These are phyloP conservation scores for Cladosporium cucumerinum DNA, from an alignment of 2,329 filamentous ascomycete species.

Conservation along the genomic window DNA sequence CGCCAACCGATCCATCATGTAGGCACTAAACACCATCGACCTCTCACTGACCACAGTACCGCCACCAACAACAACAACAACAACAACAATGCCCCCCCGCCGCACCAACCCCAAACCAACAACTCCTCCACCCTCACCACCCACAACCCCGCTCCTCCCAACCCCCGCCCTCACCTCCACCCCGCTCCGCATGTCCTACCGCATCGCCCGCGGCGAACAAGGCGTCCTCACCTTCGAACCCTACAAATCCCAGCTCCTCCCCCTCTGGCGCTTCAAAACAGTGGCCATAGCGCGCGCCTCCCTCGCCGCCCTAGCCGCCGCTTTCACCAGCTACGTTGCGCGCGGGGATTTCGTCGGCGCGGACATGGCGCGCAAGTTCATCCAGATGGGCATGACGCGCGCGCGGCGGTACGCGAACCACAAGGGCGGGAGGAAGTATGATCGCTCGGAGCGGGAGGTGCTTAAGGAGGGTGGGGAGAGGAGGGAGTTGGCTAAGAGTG, in stretches of 20 bases:
- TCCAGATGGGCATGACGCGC: slow-evolving; percentile 65
- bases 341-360: slow-evolving; percentile 59
- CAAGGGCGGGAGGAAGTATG: slow-evolving; percentile 56
- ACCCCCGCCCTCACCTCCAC: slow-evolving; percentile 29
- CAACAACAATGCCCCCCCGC: not conserved
- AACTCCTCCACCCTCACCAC: not conserved
- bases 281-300: slow-evolving; percentile 50
- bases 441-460: slow-evolving; percentile 35
- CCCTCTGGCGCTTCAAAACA: slow-evolving; percentile 59
- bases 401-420: slow-evolving; percentile 58
- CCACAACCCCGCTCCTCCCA: slow-evolving; percentile 18
- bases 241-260: slow-evolving; percentile 59
- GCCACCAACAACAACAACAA: not conserved
- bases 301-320: slow-evolving; percentile 46
- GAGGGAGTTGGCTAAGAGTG: slow-evolving; percentile 43
- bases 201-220: slow-evolving; percentile 58
- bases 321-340: slow-evolving; percentile 53
- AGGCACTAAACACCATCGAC: not conserved
- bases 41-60: not conserved
- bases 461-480: slow-evolving; percentile 26
- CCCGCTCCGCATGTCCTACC: slow-evolving; percentile 50
- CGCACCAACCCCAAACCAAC: not conserved
- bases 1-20: not conserved
- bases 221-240: slow-evolving; percentile 62
- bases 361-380: slow-evolving; percentile 62